Base-by-base conservation (phyloP, 139 green algal species). In the Auxenochlorella pyrenoidosa region DNA sequence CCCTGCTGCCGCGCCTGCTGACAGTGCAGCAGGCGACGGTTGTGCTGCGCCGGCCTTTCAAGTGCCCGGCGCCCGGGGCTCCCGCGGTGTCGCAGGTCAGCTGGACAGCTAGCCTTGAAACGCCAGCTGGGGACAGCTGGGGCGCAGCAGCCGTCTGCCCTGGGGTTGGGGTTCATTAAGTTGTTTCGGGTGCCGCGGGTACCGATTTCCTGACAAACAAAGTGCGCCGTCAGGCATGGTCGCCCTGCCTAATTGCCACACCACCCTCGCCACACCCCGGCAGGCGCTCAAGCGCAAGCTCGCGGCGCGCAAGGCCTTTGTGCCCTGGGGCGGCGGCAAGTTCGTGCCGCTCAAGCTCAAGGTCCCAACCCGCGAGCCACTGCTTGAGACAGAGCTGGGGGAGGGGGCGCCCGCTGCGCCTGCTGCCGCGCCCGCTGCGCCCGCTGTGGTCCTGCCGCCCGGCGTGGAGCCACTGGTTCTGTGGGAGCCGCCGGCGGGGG, bases 271-370 rank as follows among this genome's bases (percentile, higher is more conserved):
- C 47, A 54, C 47, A 54, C 47, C 47, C 47, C 10, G 47, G 60
- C 88, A 97, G 91, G 91, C 92, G 5, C 90, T 98, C 32, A 87
- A 87, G 40, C 91, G 91, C 34, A 94, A 92, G 83, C 92, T 98
- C 19, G 58, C 88, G 4, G 90, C 92, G 13, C 91, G 95, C 40
- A 92, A 91, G 70, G 30, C 85, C 8, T 97, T 98, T 82, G 91
- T 98, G 38, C 95, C 96, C 30, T 99, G 96, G 96, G 95, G 95
- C 26, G 87, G 88, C 66, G 92, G 73, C 78, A 93, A 89, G 54
- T 91, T 95, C 54, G 83, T 60, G 75, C 58, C 90, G 36, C 44
- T 89, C 38, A 82, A 87, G 44, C 73, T 89, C 77, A 63, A 47
- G 77, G 28, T 86, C 86, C 40, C 82, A 34, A 63, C 63, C 28